A percentile compares a stretch with the other conserved stretches of the same genome.
Conservation (phyloP, 2,329 filamentous ascomycete species). For the Passalora sequoiae region DNA sequence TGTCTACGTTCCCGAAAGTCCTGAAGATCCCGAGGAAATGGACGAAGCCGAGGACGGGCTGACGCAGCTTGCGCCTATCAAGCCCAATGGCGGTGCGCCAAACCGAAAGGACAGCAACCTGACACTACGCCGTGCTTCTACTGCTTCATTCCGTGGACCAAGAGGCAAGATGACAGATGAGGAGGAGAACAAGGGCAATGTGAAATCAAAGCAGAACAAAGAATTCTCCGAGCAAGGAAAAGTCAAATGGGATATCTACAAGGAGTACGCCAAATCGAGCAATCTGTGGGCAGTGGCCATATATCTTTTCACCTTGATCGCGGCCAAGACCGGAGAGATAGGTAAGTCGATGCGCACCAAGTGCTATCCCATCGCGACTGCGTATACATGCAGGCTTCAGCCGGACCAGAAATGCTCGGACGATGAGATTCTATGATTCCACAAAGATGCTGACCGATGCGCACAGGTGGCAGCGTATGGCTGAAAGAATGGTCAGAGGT, state of each 20-base stretch:
- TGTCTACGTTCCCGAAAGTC: slow-evolving; percentile 43
- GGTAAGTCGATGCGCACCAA: slow-evolving; percentile 55
- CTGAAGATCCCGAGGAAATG: slow-evolving; percentile 50
- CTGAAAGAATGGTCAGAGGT: slow-evolving; percentile 85
- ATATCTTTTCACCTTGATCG: slow-evolving; percentile 71
- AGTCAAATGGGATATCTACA: slow-evolving; percentile 94
- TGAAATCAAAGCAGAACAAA: slow-evolving; percentile 79
- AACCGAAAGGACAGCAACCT: slow-evolving; percentile 62
- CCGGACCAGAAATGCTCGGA: slow-evolving; percentile 23
- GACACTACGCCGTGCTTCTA: slow-evolving; percentile 83
- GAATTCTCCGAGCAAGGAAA: slow-evolving; percentile 92
- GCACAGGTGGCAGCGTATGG: slow-evolving; percentile 74
- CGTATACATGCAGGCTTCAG: slow-evolving; percentile 3
- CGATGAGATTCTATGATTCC: slow-evolving; percentile 11
- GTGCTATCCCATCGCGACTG: slow-evolving; percentile 3
- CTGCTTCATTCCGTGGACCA: slow-evolving; percentile 81
- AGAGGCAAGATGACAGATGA: slow-evolving; percentile 81
- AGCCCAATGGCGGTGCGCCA: slow-evolving; percentile 34
- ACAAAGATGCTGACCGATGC: slow-evolving; percentile 21
- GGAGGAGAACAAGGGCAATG: slow-evolving; percentile 51
- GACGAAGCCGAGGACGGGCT: slow-evolving; percentile 63
- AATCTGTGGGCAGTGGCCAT: slow-evolving; percentile 78
- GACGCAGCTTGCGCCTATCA: slow-evolving; percentile 72
- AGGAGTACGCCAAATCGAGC: slow-evolving; percentile 90
- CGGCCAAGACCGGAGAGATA: slow-evolving; percentile 76